Evolutionary conservation across 768 basidiomycete genomes (phyloP).

Genomic region (Mycena haematopus): DNA sequence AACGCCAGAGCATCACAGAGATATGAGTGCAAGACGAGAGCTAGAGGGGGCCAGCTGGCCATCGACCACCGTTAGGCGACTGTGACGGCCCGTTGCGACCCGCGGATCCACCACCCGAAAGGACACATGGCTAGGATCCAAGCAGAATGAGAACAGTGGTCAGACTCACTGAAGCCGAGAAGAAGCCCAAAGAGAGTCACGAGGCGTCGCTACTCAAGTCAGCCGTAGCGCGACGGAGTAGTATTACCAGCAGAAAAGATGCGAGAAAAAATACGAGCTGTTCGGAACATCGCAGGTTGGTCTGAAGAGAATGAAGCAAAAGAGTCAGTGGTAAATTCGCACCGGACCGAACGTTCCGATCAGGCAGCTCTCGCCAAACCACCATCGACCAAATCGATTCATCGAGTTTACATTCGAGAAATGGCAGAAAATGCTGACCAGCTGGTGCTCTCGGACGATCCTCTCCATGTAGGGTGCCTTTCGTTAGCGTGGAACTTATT

Average conservation of each 20-base stretch:
- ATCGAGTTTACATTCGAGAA: neutral
- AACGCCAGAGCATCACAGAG: slow-evolving; percentile 6
- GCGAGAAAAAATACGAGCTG: neutral
- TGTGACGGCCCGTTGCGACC: slow-evolving; percentile 1
- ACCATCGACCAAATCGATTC: slow-evolving; percentile 20
- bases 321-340: no score
- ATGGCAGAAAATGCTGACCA: slow-evolving; percentile 42
- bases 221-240: neutral
- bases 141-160: neutral
- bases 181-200: neutral
- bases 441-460: slow-evolving; percentile 66
- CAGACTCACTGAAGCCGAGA: neutral
- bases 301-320: no score
- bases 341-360: neutral
- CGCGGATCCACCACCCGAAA: neutral
- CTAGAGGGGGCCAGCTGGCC: neutral
- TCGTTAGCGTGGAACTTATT: slow-evolving; percentile 11
- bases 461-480: slow-evolving; percentile 56
- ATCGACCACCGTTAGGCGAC: neutral
- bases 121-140: neutral
- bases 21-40: neutral
- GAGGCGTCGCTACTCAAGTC: neutral
- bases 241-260: neutral
- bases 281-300: no score
- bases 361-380: neutral